A percentile compares a stretch with the other conserved stretches of the same genome.
These are phyloP conservation scores for Fusarium pilosicola DNA, from an alignment of 2,329 filamentous ascomycete genomes.

Conservation along the genomic window DNA sequence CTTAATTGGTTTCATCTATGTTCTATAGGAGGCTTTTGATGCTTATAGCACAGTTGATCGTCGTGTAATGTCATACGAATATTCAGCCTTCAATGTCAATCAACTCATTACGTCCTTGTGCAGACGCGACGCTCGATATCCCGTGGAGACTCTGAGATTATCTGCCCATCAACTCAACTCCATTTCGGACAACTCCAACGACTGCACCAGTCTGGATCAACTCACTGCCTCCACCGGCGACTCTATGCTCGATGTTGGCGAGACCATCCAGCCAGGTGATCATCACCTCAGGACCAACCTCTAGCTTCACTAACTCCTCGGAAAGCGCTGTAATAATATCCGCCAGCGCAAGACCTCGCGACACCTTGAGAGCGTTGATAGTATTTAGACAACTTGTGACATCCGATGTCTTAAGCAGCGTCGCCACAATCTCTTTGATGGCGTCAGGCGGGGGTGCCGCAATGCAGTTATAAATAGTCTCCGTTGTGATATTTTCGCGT, in stretches of 20 bases:
- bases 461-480: constrained; percentile 97
- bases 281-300: constrained; percentile 87
- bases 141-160: constrained; percentile 30
- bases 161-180: constrained; percentile 75
- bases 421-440: constrained; percentile 84
- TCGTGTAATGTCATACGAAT: not conserved
- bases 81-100: not conserved
- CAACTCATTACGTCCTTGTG: not conserved
- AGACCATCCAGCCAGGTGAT: constrained; percentile 92
- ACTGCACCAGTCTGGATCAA: constrained; percentile 90
- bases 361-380: constrained; percentile 86
- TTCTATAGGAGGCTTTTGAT: constrained; percentile 1
- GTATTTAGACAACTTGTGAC: constrained; percentile 90
- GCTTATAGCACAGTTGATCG: not conserved
- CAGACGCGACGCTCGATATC: not conserved
- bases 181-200: constrained; percentile 86
- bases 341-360: constrained; percentile 87
- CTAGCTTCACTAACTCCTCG: constrained; percentile 83
- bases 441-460: constrained; percentile 92
- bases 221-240: constrained; percentile 89
- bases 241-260: constrained; percentile 90
- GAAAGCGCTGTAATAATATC: constrained; percentile 90
- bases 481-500: constrained; percentile 83
- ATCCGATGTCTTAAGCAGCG: constrained; percentile 84
- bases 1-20: constrained; percentile 7